Evolutionary conservation across 257 asterid genomes (phyloP).

Genomic region (Salvia splendens): DNA sequence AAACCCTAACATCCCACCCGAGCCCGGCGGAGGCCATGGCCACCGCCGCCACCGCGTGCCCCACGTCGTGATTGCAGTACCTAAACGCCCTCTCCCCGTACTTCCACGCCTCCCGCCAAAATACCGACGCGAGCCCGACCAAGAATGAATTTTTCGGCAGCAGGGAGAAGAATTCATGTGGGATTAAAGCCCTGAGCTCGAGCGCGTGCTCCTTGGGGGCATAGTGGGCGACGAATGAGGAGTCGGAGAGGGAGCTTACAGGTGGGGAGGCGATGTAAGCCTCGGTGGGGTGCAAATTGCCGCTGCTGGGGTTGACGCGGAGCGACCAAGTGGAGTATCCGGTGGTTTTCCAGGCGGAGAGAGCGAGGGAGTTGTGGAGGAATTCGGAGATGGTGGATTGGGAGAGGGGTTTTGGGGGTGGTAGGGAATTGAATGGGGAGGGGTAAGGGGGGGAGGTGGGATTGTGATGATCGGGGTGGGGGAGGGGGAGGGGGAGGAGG

Average conservation of each 20-base stretch:
- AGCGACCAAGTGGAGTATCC: conserved; percentile 91
- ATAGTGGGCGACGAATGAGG: conserved; percentile 74
- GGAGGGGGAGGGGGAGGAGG: conserved; percentile 61
- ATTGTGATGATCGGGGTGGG: conserved; percentile 48
- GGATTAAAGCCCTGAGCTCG: conserved; percentile 71
- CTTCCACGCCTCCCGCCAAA: conserved; percentile 98
- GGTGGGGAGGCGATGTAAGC: conserved; percentile 74
- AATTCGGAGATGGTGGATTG: conserved; percentile 61
- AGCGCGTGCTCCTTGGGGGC: conserved; percentile 90
- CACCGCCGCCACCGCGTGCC: conserved; percentile 91
- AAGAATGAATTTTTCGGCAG: conserved; percentile 65
- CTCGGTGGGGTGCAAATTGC: conserved; percentile 92
- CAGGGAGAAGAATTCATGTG: conserved; percentile 47
- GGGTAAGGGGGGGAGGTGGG: conserved; percentile 47
- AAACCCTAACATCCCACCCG: conserved; percentile 85
- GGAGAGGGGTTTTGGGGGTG: conserved; percentile 58
- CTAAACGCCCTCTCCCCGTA: conserved; percentile 97
- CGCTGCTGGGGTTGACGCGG: conserved; percentile 98
- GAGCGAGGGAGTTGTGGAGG: conserved; percentile 66
- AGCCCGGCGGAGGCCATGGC: conserved; percentile 84
- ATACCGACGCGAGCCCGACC: conserved; percentile 78
- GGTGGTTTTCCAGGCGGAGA: conserved; percentile 86
- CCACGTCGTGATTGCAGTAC: conserved; percentile 97
- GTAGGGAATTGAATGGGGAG: conserved; percentile 49
- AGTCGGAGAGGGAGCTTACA: conserved; percentile 48